Evolutionary conservation across 1,284 basidiomycete genomes (phyloP), one percentile per base, ranked within the genome.

Genomic region (Cystobasidium slooffiae): DNA sequence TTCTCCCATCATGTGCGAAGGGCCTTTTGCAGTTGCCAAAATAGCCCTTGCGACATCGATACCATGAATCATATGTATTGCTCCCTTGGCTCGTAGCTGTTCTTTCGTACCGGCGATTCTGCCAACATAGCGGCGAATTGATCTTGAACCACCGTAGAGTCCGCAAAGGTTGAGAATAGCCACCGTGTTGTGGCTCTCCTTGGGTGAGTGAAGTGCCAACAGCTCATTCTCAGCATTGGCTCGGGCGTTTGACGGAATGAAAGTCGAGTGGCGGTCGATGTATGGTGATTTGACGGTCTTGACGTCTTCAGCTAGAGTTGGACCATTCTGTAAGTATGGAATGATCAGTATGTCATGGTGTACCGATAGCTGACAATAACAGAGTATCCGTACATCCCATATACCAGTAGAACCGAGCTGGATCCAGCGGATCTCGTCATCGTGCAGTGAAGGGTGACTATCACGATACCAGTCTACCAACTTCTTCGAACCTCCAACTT

Each of bases 381-480:
- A 5, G 22, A 14, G 56, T 43, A 18, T 16, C 81, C 87, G 80
- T 77, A 88, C 88, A 79, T 86, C 86, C 86, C 87, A 89, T n/a
- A 89, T 87, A 10, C 86, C 85, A 3, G 87, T 87, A 9, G 86
- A 85, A 0, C 88, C 88, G n/a, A 89, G 83, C 79, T 88, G 88
- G 47, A 89, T 85, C 78, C 88, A 88, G 46, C 81, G 78, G 43
- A 82, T 78, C 39, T 80, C 76, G 39, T 70, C 78, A 39, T 6
- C 63, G 63, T 52, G 39, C 53, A 47, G 18, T 22, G 59, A 47
- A 6, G 63, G 63, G 24, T 77, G 75, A 5, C 55, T 53, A n/a
- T 59, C 68, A 64, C 82, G 81, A 59, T 79, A 85, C 7, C 80
- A 77, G 51, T 76, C 55, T 1, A 85, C 82, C 8, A 85, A 78